Evolutionary conservation across 208 protist genomes (phyloP), one percentile per base, ranked within the genome.

Genomic region (Porcisia hertigi): DNA sequence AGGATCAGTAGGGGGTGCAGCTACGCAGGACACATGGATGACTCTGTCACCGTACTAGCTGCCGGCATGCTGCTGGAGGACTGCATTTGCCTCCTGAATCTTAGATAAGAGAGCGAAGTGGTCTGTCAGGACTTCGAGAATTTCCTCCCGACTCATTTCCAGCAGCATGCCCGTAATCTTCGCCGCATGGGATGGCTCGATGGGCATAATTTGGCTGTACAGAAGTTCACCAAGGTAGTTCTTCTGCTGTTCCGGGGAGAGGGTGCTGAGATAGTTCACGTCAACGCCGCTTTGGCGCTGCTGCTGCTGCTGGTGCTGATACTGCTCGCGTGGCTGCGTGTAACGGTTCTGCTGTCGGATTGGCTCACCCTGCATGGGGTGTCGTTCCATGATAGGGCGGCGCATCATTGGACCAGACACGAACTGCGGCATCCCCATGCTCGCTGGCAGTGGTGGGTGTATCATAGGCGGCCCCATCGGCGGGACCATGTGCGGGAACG

Each of bases 121-220:
- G 70, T 83, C 63, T 9, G 83, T 65, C 36, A 94, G 77, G 11
- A 94, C 73, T 49, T 90, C 86, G 16, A 94, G 81, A n/a, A 90
- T 92, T 83, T 94, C 90, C 30, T 79, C 55, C 49, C 78, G 84
- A 60, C 92, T 88, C 88, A 94, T 92, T 80, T 94, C 90, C 12
- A 94, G 82, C 45, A 93, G 86, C 88, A 92, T 92, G 25, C 88
- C 90, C 41, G 90, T 94, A 73, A 94, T 94, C 76, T 94, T 94
- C 7, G 87, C 86, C 2, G 87, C 83, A 39, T 92, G 75, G 30
- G 86, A 54, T 49, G 87, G 47, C 77, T 88, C 75, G 54, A 89
- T 30, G 7, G 76, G 69, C 55, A 88, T 49, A 65, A 94, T 93
- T 20, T 76, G 77, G 65, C 69, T 67, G 84, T 89, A 94, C 11